Percentiles rank a stretch among this genome's conserved stretches.
Evolutionary conservation across 768 basidiomycete species (phyloP).

Genomic region (Porphyrellus cyaneotinctus): DNA sequence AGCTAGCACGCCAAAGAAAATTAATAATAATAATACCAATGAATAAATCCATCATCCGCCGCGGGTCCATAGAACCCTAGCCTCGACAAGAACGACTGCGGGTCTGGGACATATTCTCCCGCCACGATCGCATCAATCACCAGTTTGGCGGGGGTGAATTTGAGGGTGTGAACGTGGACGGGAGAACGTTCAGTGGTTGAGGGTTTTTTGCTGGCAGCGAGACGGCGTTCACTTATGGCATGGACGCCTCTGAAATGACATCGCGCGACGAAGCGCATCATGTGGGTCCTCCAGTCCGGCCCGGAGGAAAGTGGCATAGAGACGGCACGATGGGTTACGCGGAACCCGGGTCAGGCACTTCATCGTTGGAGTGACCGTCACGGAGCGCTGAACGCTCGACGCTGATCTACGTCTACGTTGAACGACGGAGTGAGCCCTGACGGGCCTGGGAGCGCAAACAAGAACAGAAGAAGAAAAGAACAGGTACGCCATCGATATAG

Average conservation of each 20-base stretch:
- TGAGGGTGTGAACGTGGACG: not conserved
- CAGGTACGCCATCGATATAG: too few species aligned
- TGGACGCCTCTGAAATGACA: not conserved
- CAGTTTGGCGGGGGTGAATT: not conserved
- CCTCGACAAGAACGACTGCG: not conserved
- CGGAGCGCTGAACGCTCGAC: too few species aligned
- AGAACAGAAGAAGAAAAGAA: too few species aligned
- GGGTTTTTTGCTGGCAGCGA: not conserved
- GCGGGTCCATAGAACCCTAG: not conserved
- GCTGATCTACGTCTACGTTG: too few species aligned
- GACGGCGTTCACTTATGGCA: not conserved
- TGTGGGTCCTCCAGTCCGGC: too few species aligned
- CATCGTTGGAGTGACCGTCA: too few species aligned
- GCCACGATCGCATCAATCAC: not conserved
- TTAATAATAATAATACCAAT: not conserved
- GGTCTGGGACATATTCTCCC: not conserved
- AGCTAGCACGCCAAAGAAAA: not conserved
- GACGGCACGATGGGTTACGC: too few species aligned
- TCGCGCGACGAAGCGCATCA: not conserved
- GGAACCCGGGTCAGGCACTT: too few species aligned
- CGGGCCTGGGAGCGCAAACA: too few species aligned
- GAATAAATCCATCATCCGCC: not conserved
- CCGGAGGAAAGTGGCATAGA: too few species aligned
- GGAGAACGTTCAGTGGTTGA: not conserved
- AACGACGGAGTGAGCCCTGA: too few species aligned